Conservation (phyloP, 2,329 filamentous ascomycete species). For the Colletotrichum sublineola region DNA sequence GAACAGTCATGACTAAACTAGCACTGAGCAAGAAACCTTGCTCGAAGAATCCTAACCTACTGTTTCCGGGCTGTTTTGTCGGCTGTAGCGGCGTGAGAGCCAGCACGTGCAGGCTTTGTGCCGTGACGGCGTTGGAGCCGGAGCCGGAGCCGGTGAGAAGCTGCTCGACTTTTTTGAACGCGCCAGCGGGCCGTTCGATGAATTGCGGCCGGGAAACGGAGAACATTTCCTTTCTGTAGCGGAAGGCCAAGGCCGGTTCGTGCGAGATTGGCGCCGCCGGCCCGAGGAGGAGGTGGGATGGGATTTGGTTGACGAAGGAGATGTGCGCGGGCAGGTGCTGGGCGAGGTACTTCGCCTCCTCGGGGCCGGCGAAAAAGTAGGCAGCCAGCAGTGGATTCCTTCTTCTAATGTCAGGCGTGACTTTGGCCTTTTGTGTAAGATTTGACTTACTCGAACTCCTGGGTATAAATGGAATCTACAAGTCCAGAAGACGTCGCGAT, state of each 20-base stretch:
- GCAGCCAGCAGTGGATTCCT: slow-evolving; percentile 53
- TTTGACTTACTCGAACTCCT: slow-evolving; percentile 26
- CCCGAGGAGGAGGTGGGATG: slow-evolving; percentile 60
- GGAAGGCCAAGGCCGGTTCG: slow-evolving; percentile 22
- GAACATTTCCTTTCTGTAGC: slow-evolving; percentile 38
- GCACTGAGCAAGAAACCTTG: slow-evolving; percentile 35
- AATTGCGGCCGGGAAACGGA: slow-evolving; percentile 35
- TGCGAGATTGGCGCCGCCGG: slow-evolving; percentile 29
- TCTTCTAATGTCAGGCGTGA: slow-evolving; percentile 37
- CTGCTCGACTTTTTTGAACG: slow-evolving; percentile 26
- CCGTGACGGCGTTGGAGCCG: slow-evolving; percentile 8
- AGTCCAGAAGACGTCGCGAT: slow-evolving; percentile 41
- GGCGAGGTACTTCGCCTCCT: slow-evolving; percentile 69
- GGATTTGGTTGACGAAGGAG: slow-evolving; percentile 70
- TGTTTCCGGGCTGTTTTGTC: slow-evolving; percentile 34
- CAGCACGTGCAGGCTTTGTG: slow-evolving; percentile 13
- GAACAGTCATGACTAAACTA: slow-evolving; percentile 32
- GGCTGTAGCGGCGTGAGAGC: slow-evolving; percentile 25
- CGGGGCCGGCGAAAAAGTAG: slow-evolving; percentile 65
- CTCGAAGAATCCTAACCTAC: slow-evolving; percentile 36
- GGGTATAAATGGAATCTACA: slow-evolving; percentile 25
- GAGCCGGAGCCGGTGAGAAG: slow-evolving; percentile 20
- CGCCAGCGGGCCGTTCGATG: slow-evolving; percentile 20
- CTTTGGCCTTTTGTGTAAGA: neutral
- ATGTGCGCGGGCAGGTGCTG: slow-evolving; percentile 66